Conservation (phyloP, 2,329 filamentous ascomycete species). For the Trichoderma sp. region DNA sequence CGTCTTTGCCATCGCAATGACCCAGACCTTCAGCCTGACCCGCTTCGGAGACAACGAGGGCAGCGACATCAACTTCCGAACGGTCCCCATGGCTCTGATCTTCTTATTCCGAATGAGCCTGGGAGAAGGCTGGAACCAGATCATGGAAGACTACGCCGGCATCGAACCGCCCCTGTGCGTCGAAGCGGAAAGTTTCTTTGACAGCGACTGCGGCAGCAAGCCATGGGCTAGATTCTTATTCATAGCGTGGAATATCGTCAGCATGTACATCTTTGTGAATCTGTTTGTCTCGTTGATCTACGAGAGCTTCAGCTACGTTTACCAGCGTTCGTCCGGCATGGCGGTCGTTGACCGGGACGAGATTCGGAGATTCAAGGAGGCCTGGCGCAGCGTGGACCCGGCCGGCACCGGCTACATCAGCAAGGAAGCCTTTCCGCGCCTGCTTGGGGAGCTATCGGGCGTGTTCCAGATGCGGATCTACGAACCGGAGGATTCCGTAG, state of each 20-base stretch:
- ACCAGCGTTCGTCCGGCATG: slow-evolving; percentile 92
- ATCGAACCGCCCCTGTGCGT: slow-evolving; percentile 83
- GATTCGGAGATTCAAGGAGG: slow-evolving; percentile 95
- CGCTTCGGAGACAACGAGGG: slow-evolving; percentile 75
- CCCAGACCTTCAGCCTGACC: slow-evolving; percentile 92
- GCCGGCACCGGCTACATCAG: slow-evolving; percentile 88
- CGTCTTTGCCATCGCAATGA: slow-evolving; percentile 94
- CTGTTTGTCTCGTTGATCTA: slow-evolving; percentile 98
- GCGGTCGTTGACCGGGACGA: slow-evolving; percentile 90
- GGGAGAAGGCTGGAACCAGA: slow-evolving; percentile 92
- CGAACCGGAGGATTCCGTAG: slow-evolving; percentile 83
- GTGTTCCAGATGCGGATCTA: slow-evolving; percentile 98
- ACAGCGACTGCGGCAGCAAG: slow-evolving; percentile 89
- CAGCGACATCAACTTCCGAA: slow-evolving; percentile 87
- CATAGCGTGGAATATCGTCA: slow-evolving; percentile 97
- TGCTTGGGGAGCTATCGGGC: slow-evolving; percentile 89
- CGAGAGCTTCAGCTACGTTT: slow-evolving; percentile 99
- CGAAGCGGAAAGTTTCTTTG: slow-evolving; percentile 69
- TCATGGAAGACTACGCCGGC: slow-evolving; percentile 93
- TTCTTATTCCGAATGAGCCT: slow-evolving; percentile 90
- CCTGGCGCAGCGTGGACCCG: slow-evolving; percentile 94
- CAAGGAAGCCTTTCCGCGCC: slow-evolving; percentile 83
- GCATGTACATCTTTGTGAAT: slow-evolving; percentile 99
- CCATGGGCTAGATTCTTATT: slow-evolving; percentile 88
- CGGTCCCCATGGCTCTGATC: slow-evolving; percentile 90